Percentiles rank a stretch among this genome's conserved stretches.
phyloP scores from a whole-genome alignment of 192 early-diverging fungal species.

The Phlyctochytrium planicorne region DNA sequence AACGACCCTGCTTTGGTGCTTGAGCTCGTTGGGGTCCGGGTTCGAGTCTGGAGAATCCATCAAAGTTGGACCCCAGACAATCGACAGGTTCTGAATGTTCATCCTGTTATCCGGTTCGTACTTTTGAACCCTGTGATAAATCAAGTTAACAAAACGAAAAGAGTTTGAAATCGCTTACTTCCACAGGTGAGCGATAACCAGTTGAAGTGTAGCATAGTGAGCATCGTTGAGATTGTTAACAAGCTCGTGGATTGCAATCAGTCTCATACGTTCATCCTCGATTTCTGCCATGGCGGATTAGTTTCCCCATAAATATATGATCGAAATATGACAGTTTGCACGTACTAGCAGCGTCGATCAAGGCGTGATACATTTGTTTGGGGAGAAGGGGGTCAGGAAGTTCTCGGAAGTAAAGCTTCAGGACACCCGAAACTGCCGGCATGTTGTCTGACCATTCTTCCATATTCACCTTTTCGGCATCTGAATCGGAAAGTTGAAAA shows the following conservation, averaged over 20 bases:
- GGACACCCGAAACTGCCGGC: slow-evolving; percentile 76
- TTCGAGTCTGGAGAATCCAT: slow-evolving; percentile 48
- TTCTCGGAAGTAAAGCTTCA: slow-evolving; percentile 95
- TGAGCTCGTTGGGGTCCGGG: slow-evolving; percentile 55
- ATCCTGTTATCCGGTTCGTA: slow-evolving; percentile 84
- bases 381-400: slow-evolving; percentile 89
- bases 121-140: slow-evolving; percentile 63
- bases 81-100: slow-evolving; percentile 80
- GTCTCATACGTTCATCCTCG: slow-evolving; percentile 60
- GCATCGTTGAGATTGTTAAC: slow-evolving; percentile 76
- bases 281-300: too few relatives aligned
- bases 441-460: slow-evolving; percentile 69
- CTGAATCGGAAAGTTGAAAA: slow-evolving; percentile 32
- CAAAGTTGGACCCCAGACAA: slow-evolving; percentile 93
- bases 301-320: not conserved
- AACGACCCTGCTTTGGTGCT: slow-evolving; percentile 60
- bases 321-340: slow-evolving; percentile 16
- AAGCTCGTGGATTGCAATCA: slow-evolving; percentile 69
- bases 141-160: slow-evolving; percentile 13
- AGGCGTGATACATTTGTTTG: slow-evolving; percentile 56
- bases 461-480: slow-evolving; percentile 66
- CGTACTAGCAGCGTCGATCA: slow-evolving; percentile 73
- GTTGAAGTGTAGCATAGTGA: slow-evolving; percentile 81
- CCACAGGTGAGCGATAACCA: slow-evolving; percentile 77
- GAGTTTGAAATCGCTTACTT: slow-evolving; percentile 52